Conservation (phyloP, 805 yeast genomes). For the Saccharomycopsis synnaedendra region DNA sequence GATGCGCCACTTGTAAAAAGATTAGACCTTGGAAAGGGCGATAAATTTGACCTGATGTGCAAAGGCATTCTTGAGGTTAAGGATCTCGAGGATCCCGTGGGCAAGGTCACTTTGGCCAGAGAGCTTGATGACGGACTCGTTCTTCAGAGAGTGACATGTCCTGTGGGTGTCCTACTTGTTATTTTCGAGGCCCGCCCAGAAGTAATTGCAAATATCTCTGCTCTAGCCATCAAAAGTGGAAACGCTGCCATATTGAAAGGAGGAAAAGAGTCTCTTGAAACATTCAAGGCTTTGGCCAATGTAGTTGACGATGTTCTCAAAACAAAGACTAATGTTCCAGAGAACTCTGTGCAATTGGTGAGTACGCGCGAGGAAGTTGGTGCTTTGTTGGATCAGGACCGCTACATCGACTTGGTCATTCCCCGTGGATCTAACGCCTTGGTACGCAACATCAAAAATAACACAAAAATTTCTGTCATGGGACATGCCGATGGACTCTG, state of each 20-base stretch:
- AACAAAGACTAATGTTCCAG: conserved; percentile 59
- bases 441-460: conserved; percentile 74
- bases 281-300: conserved; percentile 72
- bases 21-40: conserved; percentile 69
- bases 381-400: conserved; percentile 73
- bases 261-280: conserved; percentile 83
- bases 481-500: conserved; percentile 99
- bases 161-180: conserved; percentile 86
- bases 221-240: conserved; percentile 91
- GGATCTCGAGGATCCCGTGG: conserved; percentile 80
- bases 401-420: conserved; percentile 85
- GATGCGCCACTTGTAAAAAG: conserved; percentile 70
- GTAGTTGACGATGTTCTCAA: conserved; percentile 52
- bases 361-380: conserved; percentile 85
- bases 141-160: conserved; percentile 76
- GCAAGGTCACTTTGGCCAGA: conserved; percentile 73
- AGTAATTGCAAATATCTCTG: conserved; percentile 94
- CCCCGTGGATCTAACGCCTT: conserved; percentile 97
- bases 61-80: conserved; percentile 93
- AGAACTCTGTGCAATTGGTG: conserved; percentile 73
- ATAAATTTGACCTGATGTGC: conserved; percentile 86
- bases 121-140: conserved; percentile 85
- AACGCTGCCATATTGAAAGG: conserved; percentile 96
- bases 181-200: conserved; percentile 97
- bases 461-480: conserved; percentile 89